Evolutionary conservation across 192 early-diverging fungal species (phyloP).

Genomic region (Funneliformis geosporum): DNA sequence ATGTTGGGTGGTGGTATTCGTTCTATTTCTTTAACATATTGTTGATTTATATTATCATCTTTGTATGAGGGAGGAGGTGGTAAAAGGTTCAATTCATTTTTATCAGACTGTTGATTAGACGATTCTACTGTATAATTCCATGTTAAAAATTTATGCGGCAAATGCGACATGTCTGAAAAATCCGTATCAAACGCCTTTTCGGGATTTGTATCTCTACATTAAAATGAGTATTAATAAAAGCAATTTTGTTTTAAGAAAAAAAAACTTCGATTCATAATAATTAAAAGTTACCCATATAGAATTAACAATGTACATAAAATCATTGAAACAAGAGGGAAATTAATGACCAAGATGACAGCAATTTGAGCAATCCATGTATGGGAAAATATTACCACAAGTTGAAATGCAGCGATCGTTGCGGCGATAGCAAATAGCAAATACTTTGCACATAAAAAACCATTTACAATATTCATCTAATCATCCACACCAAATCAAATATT

Average conservation of each 20-base stretch:
- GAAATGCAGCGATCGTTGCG: neutral
- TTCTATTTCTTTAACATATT: neutral
- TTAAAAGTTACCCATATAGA: neutral
- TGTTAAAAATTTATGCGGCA: neutral
- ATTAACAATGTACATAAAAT: constrained; percentile 10
- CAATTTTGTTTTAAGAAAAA: neutral
- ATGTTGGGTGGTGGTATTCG: neutral
- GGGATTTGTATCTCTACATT: neutral
- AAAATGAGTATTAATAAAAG: no score
- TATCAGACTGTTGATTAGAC: neutral
- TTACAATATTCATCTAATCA: constrained; percentile 3
- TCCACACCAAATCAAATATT: neutral
- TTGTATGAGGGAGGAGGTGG: constrained; percentile 9
- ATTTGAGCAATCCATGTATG: neutral
- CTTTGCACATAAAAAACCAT: constrained; percentile 10
- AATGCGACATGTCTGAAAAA: neutral
- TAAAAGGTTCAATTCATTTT: neutral
- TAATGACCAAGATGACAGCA: neutral
- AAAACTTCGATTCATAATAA: neutral
- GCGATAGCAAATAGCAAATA: neutral
- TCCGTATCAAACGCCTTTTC: neutral
- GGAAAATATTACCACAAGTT: neutral
- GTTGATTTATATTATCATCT: neutral
- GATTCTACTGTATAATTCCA: neutral
- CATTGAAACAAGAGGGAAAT: neutral